These are phyloP conservation scores for Stramenopiles sp. DNA, from an alignment of 352 stramenopile species.

Conservation along the genomic window DNA sequence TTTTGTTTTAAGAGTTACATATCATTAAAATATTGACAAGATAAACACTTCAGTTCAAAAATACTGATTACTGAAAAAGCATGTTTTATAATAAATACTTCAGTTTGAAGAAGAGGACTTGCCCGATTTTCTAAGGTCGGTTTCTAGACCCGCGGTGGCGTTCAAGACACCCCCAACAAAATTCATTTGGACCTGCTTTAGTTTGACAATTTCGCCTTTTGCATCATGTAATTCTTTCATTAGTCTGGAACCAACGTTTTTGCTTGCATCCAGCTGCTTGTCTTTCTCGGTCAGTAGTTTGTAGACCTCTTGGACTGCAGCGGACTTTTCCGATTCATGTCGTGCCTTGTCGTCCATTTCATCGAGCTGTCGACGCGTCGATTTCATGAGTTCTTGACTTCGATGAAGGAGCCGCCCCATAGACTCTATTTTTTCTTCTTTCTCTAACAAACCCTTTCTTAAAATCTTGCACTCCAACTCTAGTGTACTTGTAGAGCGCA, in stretches of 20 bases:
- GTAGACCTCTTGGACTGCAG: neutral
- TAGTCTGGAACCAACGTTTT: neutral
- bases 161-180: neutral
- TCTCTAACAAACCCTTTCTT: neutral
- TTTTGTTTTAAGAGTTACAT: too few species aligned
- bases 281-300: neutral
- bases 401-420: neutral
- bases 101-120: too few species aligned
- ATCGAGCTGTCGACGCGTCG: neutral
- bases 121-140: too few species aligned
- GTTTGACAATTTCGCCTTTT: neutral
- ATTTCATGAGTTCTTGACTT: neutral
- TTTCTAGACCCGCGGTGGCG: too few species aligned
- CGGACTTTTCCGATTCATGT: neutral
- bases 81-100: too few species aligned
- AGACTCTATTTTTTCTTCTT: neutral
- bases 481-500: neutral
- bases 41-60: too few species aligned
- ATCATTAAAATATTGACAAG: too few species aligned
- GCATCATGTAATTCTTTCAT: neutral
- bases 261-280: neutral
- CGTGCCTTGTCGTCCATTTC: neutral
- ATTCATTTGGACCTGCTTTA: neutral
- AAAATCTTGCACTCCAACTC: neutral
- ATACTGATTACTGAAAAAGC: too few species aligned